Base-by-base conservation (phyloP, 306 rosid genomes). In the Neltuma alba region DNA sequence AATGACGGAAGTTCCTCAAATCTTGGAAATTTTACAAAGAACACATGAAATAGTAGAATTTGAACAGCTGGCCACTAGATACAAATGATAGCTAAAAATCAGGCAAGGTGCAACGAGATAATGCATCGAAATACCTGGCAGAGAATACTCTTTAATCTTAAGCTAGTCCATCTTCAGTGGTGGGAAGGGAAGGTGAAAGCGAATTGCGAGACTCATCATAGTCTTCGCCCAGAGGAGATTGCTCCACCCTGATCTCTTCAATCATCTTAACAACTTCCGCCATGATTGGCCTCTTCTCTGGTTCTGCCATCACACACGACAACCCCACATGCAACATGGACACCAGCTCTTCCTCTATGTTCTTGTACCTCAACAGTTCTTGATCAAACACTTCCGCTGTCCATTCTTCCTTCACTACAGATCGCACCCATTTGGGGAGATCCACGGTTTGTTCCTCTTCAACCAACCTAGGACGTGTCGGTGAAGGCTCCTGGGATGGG, bases 381-480 rank as follows among this genome's bases (percentile, higher is more conserved):
- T 89, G 96, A 77, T 96, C 99, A 69, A 96, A 96, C 84, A 96
- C 99, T 78, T 96, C 99, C 0, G 92, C 98, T 0, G 99, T 96
- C 99, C 99, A 96, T 87, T 96, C 99, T 83, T 96, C 99, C 85
- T 85, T 93, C 84, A 93, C 99, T 8, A 96, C 97, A 0, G 98
- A 96, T 0, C 97, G 87, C 33, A 93, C 98, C 99, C 99, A 96
- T 74, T 91, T 91, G 0, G 97, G 97, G 34, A 96, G 93, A 72
- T 96, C 99, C 71, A 86, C 85, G 0, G 63, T 67, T 8, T 76
- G 85, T 36, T 90, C 98, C 60, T 89, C 91, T 21, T 89, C 92
- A 7, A 77, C 92, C 20, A 74, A 23, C 0, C 82, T 81, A 2
- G 88, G 82, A 44, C 77, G 81, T 27, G 89, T 69, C 0, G 96